These are phyloP conservation scores for Pestalotiopsis sp. DNA, from an alignment of 2,329 filamentous ascomycete species.

Conservation along the genomic window DNA sequence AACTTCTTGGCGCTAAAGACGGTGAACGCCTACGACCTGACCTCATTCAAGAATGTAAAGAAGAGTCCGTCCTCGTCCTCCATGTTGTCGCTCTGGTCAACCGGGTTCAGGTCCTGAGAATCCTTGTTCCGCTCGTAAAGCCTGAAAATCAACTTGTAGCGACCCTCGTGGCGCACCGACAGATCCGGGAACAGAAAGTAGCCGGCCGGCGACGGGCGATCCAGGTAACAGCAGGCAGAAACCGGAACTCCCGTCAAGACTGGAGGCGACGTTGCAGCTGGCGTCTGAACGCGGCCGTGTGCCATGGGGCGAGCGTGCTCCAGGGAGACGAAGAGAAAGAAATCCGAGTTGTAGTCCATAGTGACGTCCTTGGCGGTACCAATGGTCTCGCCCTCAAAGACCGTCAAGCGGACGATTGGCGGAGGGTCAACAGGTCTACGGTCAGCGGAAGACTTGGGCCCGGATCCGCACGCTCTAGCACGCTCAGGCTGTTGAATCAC, in stretches of 20 bases:
- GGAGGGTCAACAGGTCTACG: slow-evolving; percentile 92
- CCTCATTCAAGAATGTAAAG: slow-evolving; percentile 85
- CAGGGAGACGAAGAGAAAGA: slow-evolving; percentile 93
- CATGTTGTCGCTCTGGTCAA: slow-evolving; percentile 42
- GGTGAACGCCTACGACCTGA: slow-evolving; percentile 83
- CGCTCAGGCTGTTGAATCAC: slow-evolving; percentile 95
- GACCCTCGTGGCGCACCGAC: slow-evolving; percentile 92
- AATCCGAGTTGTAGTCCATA: slow-evolving; percentile 92
- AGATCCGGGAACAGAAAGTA: slow-evolving; percentile 99
- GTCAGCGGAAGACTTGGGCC: slow-evolving; percentile 89
- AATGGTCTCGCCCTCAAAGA: slow-evolving; percentile 73
- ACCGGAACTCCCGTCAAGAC: slow-evolving; percentile 94
- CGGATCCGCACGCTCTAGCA: slow-evolving; percentile 91
- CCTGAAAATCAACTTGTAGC: slow-evolving; percentile 88
- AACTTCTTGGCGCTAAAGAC: slow-evolving; percentile 99
- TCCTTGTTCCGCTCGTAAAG: slow-evolving; percentile 94
- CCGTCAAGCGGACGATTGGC: slow-evolving; percentile 87
- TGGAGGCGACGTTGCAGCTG: slow-evolving; percentile 71
- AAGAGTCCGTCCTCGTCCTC: slow-evolving; percentile 45
- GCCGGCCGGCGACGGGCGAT: slow-evolving; percentile 77
- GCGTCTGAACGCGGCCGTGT: slow-evolving; percentile 72
- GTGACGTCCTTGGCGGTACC: slow-evolving; percentile 72
- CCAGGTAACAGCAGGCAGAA: slow-evolving; percentile 93
- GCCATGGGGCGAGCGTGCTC: slow-evolving; percentile 84
- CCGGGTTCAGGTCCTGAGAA: slow-evolving; percentile 72